These are phyloP conservation scores for Aspergillus sclerotioniger DNA, from an alignment of 495 filamentous ascomycete genomes.

Conservation along the genomic window DNA sequence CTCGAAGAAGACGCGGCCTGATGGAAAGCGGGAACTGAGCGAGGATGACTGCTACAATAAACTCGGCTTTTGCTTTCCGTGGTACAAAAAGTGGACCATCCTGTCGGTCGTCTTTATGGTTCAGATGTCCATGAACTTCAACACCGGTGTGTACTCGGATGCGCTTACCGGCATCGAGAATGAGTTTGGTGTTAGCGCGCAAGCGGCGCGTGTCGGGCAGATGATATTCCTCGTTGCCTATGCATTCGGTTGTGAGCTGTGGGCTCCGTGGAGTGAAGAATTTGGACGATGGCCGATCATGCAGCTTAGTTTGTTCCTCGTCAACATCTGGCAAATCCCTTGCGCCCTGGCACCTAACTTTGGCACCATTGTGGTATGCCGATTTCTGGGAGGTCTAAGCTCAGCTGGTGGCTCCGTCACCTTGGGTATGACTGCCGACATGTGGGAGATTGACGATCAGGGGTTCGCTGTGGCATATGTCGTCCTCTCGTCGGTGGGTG, in stretches of 20 bases:
- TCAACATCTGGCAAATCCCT: conserved; percentile 67
- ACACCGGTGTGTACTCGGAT: conserved; percentile 65
- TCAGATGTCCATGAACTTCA: conserved; percentile 76
- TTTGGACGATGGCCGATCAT: conserved; percentile 62
- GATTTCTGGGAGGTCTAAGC: conserved; percentile 62
- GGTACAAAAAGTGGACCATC: conserved; percentile 67
- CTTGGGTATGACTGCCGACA: conserved; percentile 49
- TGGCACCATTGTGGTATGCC: conserved; percentile 54
- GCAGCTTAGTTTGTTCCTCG: conserved; percentile 59
- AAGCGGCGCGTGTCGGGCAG: conserved; percentile 57
- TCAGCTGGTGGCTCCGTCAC: conserved; percentile 61
- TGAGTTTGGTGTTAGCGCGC: conserved; percentile 55
- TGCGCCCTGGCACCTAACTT: conserved; percentile 68
- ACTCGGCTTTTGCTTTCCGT: conserved; percentile 56
- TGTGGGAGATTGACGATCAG: conserved; percentile 65
- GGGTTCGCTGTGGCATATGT: conserved; percentile 59
- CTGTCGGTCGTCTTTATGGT: conserved; percentile 66
- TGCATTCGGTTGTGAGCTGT: conserved; percentile 71
- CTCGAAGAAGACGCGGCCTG: neutral
- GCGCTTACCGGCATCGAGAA: conserved; percentile 53
- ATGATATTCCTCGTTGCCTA: conserved; percentile 65
- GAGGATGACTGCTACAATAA: conserved; percentile 59
- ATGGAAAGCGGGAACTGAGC: conserved; percentile 52
- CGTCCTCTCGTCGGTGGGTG: conserved; percentile 69
- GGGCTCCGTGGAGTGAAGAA: conserved; percentile 74